Percentiles rank a stretch among this genome's conserved stretches.
These are phyloP conservation scores for Teratosphaeria zuluensis DNA, from an alignment of 2,329 filamentous ascomycete genomes.

Conservation along the genomic window DNA sequence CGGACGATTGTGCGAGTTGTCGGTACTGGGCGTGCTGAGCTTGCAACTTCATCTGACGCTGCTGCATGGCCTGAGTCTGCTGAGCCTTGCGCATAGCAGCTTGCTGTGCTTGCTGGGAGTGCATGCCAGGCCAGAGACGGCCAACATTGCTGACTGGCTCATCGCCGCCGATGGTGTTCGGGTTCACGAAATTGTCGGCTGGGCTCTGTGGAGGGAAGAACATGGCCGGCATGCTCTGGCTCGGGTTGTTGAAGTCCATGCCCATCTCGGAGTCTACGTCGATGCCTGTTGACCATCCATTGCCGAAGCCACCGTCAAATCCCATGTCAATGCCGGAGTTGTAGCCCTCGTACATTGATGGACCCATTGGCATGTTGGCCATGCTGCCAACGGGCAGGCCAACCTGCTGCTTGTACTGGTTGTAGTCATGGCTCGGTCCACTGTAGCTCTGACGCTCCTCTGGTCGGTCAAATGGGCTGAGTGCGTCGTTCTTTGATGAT, in stretches of 20 bases:
- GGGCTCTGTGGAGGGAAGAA: conserved; percentile 47
- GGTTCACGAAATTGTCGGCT: conserved; percentile 57
- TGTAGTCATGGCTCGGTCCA: conserved; percentile 83
- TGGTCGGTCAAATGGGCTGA: conserved; percentile 23
- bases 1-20: conserved; percentile 15
- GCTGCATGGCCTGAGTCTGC: conserved; percentile 28
- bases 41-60: conserved; percentile 42
- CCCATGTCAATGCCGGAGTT: conserved; percentile 55
- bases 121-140: conserved; percentile 85
- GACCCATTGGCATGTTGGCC: conserved; percentile 66
- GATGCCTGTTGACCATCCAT: conserved; percentile 44
- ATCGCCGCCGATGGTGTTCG: conserved; percentile 58
- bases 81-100: conserved; percentile 46
- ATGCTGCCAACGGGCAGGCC: conserved; percentile 79
- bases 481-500: conserved; percentile 13
- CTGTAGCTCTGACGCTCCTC: conserved; percentile 30
- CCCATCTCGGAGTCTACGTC: conserved; percentile 54
- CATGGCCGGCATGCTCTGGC: conserved; percentile 45
- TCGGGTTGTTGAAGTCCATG: conserved; percentile 45
- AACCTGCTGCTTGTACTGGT: conserved; percentile 90
- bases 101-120: conserved; percentile 71
- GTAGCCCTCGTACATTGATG: conserved; percentile 25
- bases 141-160: conserved; percentile 47
- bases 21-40: conserved; percentile 29
- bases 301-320: conserved; percentile 45